A percentile compares a stretch with the other conserved stretches of the same genome.
Conservation (phyloP, 2,329 filamentous ascomycete species). For the Phoma sp. region DNA sequence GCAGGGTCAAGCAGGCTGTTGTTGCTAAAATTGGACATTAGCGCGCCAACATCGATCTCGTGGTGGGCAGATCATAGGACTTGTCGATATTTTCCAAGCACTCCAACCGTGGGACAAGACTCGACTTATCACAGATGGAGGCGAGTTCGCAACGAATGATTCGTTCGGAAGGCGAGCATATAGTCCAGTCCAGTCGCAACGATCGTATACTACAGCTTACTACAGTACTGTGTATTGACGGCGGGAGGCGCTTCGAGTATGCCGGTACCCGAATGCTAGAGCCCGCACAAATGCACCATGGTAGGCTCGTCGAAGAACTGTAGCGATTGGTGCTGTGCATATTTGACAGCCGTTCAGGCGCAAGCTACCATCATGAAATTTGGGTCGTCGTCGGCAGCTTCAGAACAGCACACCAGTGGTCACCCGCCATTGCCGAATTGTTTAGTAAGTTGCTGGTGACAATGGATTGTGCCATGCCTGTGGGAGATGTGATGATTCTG, state of each 20-base stretch:
- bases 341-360: not conserved
- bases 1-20: not conserved
- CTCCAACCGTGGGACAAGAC: not conserved
- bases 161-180: not conserved
- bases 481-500: no score
- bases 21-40: conserved; percentile 11
- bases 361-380: not conserved
- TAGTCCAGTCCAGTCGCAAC: no score
- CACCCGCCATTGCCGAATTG: no score
- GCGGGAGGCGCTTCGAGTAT: not conserved
- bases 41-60: not conserved
- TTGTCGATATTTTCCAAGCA: not conserved
- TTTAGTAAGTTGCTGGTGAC: no score
- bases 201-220: not conserved
- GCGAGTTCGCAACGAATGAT: not conserved
- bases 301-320: not conserved
- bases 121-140: not conserved
- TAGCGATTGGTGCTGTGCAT: not conserved
- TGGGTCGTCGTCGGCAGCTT: not conserved
- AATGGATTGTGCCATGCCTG: no score
- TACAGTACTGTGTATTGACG: no score
- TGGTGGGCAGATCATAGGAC: not conserved
- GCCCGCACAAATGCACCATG: not conserved
- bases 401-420: no score
- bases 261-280: not conserved